Conservation (phyloP, 768 basidiomycete genomes). For the Hygrophoropsis aurantiaca region DNA sequence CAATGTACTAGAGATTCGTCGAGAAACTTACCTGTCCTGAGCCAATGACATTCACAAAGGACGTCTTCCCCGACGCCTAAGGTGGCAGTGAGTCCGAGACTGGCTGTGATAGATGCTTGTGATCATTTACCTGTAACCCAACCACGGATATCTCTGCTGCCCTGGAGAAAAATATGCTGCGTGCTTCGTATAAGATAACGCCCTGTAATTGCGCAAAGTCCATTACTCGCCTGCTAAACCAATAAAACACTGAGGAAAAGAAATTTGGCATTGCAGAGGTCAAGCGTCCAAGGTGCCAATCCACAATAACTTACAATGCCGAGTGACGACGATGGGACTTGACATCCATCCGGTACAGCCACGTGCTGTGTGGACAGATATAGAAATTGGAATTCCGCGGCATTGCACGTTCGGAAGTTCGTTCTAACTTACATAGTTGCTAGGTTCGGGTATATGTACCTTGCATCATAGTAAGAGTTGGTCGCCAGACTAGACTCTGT, state of each 20-base stretch:
- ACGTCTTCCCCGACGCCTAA: conserved; percentile 93
- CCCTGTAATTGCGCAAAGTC: conserved; percentile 1
- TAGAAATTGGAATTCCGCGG: too few species aligned
- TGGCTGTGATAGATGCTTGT: neutral
- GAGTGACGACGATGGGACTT: too few species aligned
- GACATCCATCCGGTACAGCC: too few species aligned
- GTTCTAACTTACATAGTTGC: too few species aligned
- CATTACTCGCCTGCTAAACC: conserved; percentile 48
- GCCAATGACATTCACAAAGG: conserved; percentile 88
- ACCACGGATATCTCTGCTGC: conserved; percentile 89
- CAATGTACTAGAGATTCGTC: neutral
- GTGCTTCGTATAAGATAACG: neutral
- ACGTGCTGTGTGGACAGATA: too few species aligned
- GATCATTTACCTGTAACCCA: conserved; percentile 67
- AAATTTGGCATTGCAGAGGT: conserved; percentile 38
- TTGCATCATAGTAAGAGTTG: too few species aligned
- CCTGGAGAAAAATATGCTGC: conserved; percentile 83
- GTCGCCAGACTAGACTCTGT: too few species aligned
- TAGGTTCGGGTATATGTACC: too few species aligned
- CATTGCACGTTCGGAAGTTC: too few species aligned
- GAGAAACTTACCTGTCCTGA: conserved; percentile 64
- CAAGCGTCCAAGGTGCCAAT: too few species aligned
- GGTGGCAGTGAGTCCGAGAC: neutral
- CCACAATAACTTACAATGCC: too few species aligned
- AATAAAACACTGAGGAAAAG: conserved; percentile 54